These are phyloP conservation scores for Fusarium secorum DNA, from an alignment of 2,329 filamentous ascomycete genomes.

Conservation along the genomic window DNA sequence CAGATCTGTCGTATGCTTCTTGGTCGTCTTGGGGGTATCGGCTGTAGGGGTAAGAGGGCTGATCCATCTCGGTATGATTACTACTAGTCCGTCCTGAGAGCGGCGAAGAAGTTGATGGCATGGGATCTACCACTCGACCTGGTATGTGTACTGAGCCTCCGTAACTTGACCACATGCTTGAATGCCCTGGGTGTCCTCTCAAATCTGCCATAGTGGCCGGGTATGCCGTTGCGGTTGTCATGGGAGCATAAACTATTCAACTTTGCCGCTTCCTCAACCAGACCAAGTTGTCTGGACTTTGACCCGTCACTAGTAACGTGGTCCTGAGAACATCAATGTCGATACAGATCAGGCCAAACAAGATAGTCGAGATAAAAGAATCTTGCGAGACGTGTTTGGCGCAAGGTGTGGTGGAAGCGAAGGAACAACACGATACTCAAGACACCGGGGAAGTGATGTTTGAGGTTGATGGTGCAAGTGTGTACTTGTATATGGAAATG, in stretches of 20 bases:
- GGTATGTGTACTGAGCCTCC: conserved; percentile 62
- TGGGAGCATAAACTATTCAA: conserved; percentile 59
- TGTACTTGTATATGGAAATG: conserved; percentile 57
- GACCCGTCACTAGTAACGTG: conserved; percentile 36
- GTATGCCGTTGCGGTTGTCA: conserved; percentile 68
- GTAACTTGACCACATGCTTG: conserved; percentile 67
- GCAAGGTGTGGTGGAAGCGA: conserved; percentile 24
- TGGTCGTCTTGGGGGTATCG: conserved; percentile 64
- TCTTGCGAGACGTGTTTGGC: conserved; percentile 20
- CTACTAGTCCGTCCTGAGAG: conserved; percentile 60
- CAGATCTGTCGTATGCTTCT: conserved; percentile 62
- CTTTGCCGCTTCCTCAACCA: conserved; percentile 36
- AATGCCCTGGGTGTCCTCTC: conserved; percentile 66
- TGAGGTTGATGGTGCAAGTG: conserved; percentile 54
- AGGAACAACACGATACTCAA: conserved; percentile 26
- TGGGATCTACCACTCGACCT: conserved; percentile 58
- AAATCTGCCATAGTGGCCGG: conserved; percentile 70
- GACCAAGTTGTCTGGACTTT: conserved; percentile 36
- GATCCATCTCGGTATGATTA: conserved; percentile 59
- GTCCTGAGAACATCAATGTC: conserved; percentile 35
- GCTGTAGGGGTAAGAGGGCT: conserved; percentile 59
- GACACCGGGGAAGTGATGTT: conserved; percentile 33
- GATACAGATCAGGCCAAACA: conserved; percentile 11
- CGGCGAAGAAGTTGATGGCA: conserved; percentile 57
- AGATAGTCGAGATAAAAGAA: conserved; percentile 14